A percentile compares a stretch with the other conserved stretches of the same genome.
phyloP scores from a whole-genome alignment of 2,329 filamentous ascomycete species.

The Chaetomium olivaceum region DNA sequence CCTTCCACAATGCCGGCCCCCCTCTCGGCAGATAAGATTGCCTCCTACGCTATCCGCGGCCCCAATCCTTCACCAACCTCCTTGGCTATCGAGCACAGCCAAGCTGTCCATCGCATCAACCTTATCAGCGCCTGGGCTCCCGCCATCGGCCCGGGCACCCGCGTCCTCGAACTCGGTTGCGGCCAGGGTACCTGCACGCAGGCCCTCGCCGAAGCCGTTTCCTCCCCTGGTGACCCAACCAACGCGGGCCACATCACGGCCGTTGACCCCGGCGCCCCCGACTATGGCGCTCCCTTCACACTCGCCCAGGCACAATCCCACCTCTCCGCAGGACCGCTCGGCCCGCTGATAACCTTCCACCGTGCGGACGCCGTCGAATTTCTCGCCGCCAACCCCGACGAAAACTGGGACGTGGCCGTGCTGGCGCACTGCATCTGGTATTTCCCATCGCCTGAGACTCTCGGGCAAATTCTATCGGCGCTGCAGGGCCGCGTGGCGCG shows the following conservation, averaged over 20 bases:
- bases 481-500: slow-evolving; percentile 38
- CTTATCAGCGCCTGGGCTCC: slow-evolving; percentile 26
- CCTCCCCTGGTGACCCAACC: slow-evolving; percentile 36
- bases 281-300: slow-evolving; percentile 54
- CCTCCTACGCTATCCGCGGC: slow-evolving; percentile 13
- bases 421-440: slow-evolving; percentile 57
- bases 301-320: slow-evolving; percentile 50
- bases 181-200: slow-evolving; percentile 60
- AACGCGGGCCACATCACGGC: slow-evolving; percentile 49
- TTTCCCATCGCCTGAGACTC: slow-evolving; percentile 44
- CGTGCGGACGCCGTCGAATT: slow-evolving; percentile 42
- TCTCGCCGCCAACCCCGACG: slow-evolving; percentile 33
- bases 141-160: slow-evolving; percentile 41
- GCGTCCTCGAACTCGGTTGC: slow-evolving; percentile 59
- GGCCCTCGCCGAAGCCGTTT: slow-evolving; percentile 49
- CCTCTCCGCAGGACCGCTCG: slow-evolving; percentile 44
- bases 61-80: slow-evolving; percentile 4
- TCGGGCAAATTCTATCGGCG: slow-evolving; percentile 42
- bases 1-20: slow-evolving; percentile 5
- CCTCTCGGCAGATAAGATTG: slow-evolving; percentile 11
- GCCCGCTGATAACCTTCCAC: slow-evolving; percentile 47
- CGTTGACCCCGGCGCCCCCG: slow-evolving; percentile 52
- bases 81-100: slow-evolving; percentile 25
- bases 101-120: slow-evolving; percentile 30
- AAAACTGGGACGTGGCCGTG: slow-evolving; percentile 48